These are phyloP conservation scores for Thecaphora thlaspeos DNA, from an alignment of 1,284 basidiomycete species.

Conservation along the genomic window DNA sequence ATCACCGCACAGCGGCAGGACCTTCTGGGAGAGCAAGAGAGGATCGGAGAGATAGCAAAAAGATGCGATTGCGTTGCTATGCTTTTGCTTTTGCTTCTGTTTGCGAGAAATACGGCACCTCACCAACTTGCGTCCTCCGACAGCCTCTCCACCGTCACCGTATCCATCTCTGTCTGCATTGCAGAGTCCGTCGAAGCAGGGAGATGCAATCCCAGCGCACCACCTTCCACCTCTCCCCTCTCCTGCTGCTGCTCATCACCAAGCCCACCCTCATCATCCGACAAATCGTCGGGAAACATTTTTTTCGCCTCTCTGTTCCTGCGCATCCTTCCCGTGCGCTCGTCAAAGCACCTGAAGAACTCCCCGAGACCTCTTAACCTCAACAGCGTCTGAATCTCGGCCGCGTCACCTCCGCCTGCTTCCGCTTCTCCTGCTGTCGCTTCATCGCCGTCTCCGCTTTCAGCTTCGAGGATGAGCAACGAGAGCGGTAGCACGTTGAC, in stretches of 20 bases:
- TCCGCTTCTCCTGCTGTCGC: neutral
- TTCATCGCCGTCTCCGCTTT: neutral
- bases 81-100: too few species aligned
- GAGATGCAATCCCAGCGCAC: neutral
- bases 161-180: slow-evolving; percentile 1
- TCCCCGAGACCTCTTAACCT: slow-evolving; percentile 11
- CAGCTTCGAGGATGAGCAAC: neutral
- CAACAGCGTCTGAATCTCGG: slow-evolving; percentile 12
- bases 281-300: slow-evolving; percentile 32
- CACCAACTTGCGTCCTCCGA: slow-evolving; percentile 20
- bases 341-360: slow-evolving; percentile 32
- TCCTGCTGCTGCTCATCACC: neutral
- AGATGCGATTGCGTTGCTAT: too few species aligned
- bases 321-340: slow-evolving; percentile 7
- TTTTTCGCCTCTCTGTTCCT: slow-evolving; percentile 4
- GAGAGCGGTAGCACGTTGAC: slow-evolving; percentile 17
- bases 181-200: too few species aligned
- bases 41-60: too few species aligned
- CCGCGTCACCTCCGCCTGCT: neutral
- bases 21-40: too few species aligned
- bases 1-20: too few species aligned
- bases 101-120: neutral
- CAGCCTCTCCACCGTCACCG: slow-evolving; percentile 1
- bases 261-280: slow-evolving; percentile 9
- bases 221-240: neutral